Base-by-base conservation (phyloP, 2,329 filamentous ascomycete species). In the Diaporthe sp. region DNA sequence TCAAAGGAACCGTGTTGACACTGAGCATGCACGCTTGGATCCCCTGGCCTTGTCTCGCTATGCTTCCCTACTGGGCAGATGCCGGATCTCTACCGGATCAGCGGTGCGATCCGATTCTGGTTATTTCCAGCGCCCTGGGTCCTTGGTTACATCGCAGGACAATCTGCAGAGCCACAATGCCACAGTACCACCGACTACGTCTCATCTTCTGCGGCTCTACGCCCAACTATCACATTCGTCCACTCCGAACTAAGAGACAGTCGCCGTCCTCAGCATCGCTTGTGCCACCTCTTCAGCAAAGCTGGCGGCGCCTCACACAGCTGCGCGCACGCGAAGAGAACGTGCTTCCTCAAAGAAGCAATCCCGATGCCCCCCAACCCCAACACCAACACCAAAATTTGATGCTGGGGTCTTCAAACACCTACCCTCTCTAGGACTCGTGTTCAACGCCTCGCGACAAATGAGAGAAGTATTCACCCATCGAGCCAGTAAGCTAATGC, bases 201-300 rank as follows among this genome's bases (percentile, higher is more conserved):
- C 71, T 73, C 58, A 65, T 34, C 44, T 65, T 73, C 46, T 73
- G 71, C 46, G 58, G 71, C 58, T 73, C 71, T 46, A 46, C 34
- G 5, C 37, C 25, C 49, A 22, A 12, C n/a, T 31, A 42, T 70
- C 46, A 55, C 49, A 42, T 25, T 37, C 34, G 4, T 13, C 13
- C 46, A 65, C 37, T 44, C 39, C 71, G 49, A 65, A 34, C 37
- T 12, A 15, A 55, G 49, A 65, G n/a, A 73, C 49, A 65, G 46
- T 55, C 31, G 46, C 49, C 71, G 57, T 42, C 31, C 31, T 34
- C 31, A n/a, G 31, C 28, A 12, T 53, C 49, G 46, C 71, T 31
- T 25, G 71, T 73, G 71, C 34, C 22, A 73, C 71, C 58, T 22
- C 13, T 9, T 46, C 37, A 37, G 4, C 46, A 22, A 70, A 22